phyloP scores from a whole-genome alignment of 2,329 filamentous ascomycete species.

The Elsinoe perseae region DNA sequence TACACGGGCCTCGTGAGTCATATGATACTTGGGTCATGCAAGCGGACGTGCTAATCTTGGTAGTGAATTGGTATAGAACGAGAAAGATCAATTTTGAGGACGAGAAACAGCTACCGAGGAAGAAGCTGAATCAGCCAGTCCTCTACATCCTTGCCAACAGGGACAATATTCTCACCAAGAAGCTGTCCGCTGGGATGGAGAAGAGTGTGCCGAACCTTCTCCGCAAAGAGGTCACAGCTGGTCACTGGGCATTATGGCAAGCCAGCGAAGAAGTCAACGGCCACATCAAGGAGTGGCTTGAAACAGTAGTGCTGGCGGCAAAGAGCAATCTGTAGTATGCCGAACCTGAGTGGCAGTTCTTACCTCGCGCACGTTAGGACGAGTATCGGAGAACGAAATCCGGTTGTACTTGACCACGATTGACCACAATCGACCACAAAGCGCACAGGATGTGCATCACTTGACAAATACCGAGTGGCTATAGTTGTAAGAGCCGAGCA shows the following conservation, averaged over 20 bases:
- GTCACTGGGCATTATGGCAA: slow-evolving; percentile 81
- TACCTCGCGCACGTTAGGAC: background rate
- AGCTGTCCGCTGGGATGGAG: slow-evolving; percentile 66
- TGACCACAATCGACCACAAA: background rate
- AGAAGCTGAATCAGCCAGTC: slow-evolving; percentile 43
- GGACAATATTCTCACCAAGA: slow-evolving; percentile 65
- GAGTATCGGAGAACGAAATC: background rate
- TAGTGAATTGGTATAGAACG: slow-evolving; percentile 80
- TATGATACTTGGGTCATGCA: background rate
- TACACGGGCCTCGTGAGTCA: slow-evolving; percentile 61
- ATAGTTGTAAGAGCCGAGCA: slow-evolving; percentile 1
- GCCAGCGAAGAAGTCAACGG: slow-evolving; percentile 62
- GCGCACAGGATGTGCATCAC: background rate
- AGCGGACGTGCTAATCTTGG: background rate
- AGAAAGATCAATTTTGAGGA: slow-evolving; percentile 67
- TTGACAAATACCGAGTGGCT: slow-evolving; percentile 8
- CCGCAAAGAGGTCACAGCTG: slow-evolving; percentile 56
- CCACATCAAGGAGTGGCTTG: slow-evolving; percentile 60
- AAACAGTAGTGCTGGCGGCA: slow-evolving; percentile 43
- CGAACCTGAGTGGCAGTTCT: background rate
- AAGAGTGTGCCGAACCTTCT: slow-evolving; percentile 57
- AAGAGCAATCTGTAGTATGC: slow-evolving; percentile 38
- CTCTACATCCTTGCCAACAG: slow-evolving; percentile 66
- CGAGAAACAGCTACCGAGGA: slow-evolving; percentile 50
- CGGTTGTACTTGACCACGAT: background rate